Percentiles rank a stretch among this genome's conserved stretches.
These are phyloP conservation scores for Metschnikowia colocasiae DNA, from an alignment of 805 yeast species.

Conservation along the genomic window DNA sequence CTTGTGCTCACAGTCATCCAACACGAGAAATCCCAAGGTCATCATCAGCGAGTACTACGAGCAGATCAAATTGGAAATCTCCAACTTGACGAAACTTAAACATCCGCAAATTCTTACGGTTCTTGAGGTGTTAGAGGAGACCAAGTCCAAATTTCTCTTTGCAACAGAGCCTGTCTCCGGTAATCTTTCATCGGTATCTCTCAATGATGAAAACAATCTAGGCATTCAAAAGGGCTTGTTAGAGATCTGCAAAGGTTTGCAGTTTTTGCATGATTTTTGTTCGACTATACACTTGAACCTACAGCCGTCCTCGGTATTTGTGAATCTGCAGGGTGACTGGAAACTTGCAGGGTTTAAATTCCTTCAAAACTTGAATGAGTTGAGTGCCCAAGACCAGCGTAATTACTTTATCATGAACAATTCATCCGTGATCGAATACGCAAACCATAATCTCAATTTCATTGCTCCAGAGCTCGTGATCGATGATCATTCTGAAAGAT, in stretches of 20 bases:
- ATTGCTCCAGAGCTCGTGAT: slow-evolving; percentile 81
- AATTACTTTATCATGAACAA: slow-evolving; percentile 67
- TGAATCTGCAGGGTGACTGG: slow-evolving; percentile 91
- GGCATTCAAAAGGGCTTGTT: slow-evolving; percentile 78
- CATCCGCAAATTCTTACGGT: slow-evolving; percentile 86
- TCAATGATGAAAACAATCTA: slow-evolving; percentile 55
- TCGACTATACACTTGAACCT: slow-evolving; percentile 72
- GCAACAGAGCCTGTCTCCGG: slow-evolving; percentile 77
- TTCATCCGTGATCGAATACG: slow-evolving; percentile 76
- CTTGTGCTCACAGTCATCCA: slow-evolving; percentile 29
- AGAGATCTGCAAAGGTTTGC: slow-evolving; percentile 72
- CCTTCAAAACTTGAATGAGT: slow-evolving; percentile 47
- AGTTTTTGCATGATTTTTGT: slow-evolving; percentile 77
- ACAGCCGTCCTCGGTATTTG: slow-evolving; percentile 70
- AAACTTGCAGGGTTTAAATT: slow-evolving; percentile 71
- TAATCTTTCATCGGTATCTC: slow-evolving; percentile 41
- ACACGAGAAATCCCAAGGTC: slow-evolving; percentile 45
- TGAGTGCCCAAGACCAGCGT: slow-evolving; percentile 43
- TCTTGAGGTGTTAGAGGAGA: slow-evolving; percentile 87
- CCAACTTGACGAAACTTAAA: slow-evolving; percentile 71
- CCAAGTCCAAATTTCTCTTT: slow-evolving; percentile 70
- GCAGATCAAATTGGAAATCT: slow-evolving; percentile 62
- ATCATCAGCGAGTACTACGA: slow-evolving; percentile 61
- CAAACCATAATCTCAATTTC: slow-evolving; percentile 67
- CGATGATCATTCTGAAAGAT: slow-evolving; percentile 45